Evolutionary conservation across 2,329 filamentous ascomycete species (phyloP).

Genomic region (Talaromyces sp.): DNA sequence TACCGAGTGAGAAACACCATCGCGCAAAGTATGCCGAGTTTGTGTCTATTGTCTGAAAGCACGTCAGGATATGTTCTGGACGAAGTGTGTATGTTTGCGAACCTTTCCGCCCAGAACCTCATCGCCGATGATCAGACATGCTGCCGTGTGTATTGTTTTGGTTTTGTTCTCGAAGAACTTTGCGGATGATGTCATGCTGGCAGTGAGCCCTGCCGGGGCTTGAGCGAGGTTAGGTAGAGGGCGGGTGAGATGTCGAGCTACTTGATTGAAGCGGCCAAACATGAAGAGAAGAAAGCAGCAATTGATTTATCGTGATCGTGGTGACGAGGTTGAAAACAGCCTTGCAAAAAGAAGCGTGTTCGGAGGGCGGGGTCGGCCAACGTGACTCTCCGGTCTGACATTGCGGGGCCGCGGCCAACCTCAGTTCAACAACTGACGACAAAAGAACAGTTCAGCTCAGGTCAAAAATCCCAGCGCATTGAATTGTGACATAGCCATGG

Average conservation of each 20-base stretch:
- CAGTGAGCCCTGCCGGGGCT: slow-evolving; percentile 30
- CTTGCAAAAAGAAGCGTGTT: background rate
- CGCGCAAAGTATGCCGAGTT: slow-evolving; percentile 63
- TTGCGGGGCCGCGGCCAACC: background rate
- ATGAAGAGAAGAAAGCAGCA: slow-evolving; percentile 43
- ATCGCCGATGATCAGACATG: slow-evolving; percentile 93
- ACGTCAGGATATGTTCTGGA: background rate
- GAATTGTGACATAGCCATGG: background rate
- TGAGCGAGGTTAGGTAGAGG: slow-evolving; percentile 57
- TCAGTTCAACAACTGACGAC: background rate
- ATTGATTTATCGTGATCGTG: background rate
- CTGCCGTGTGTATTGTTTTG: slow-evolving; percentile 78
- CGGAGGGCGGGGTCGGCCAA: background rate
- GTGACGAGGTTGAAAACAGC: too few species aligned
- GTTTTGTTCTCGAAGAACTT: slow-evolving; percentile 25
- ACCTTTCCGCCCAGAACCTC: slow-evolving; percentile 95
- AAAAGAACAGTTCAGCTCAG: background rate
- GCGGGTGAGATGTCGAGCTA: slow-evolving; percentile 66
- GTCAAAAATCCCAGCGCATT: background rate
- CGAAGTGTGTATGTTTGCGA: slow-evolving; percentile 17
- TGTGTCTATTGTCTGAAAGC: slow-evolving; percentile 58
- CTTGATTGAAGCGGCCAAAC: slow-evolving; percentile 70
- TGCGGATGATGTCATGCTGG: slow-evolving; percentile 42
- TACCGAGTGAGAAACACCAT: slow-evolving; percentile 61
- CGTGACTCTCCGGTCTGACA: background rate